A percentile compares a stretch with the other conserved stretches of the same genome.
Conservation (phyloP, 192 early-diverging fungal species). For the Entomortierella lignicola region DNA sequence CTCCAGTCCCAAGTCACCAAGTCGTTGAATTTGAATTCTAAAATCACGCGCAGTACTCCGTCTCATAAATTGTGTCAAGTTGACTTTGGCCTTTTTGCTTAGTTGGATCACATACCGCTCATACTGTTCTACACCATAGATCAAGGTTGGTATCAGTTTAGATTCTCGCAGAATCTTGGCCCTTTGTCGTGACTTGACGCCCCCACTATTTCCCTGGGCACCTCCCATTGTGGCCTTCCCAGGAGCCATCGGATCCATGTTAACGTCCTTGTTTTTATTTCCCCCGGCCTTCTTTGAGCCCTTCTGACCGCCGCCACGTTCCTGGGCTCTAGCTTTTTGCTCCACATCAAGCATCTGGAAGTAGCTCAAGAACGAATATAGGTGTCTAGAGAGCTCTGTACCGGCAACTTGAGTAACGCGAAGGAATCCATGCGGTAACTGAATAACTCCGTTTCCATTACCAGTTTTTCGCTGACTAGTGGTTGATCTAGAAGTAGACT, state of each 20-base stretch:
- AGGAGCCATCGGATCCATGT: background rate
- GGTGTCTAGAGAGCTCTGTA: constrained; percentile 56
- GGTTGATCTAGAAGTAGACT: background rate
- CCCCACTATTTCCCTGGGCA: background rate
- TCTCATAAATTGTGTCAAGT: constrained; percentile 81
- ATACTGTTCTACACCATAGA: constrained; percentile 81
- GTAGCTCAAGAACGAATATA: constrained; percentile 63
- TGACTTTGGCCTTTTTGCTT: constrained; percentile 74
- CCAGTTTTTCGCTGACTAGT: background rate
- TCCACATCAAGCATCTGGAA: constrained; percentile 47
- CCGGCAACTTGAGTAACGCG: constrained; percentile 60
- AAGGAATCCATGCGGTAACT: constrained; percentile 56
- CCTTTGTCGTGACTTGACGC: constrained; percentile 47
- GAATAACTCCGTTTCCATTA: constrained; percentile 8
- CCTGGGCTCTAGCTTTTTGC: constrained; percentile 9
- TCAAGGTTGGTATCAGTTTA: constrained; percentile 75
- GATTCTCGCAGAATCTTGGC: constrained; percentile 76
- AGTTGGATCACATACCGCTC: constrained; percentile 80
- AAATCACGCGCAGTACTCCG: constrained; percentile 86
- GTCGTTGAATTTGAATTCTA: constrained; percentile 66
- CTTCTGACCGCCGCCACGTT: constrained; percentile 36
- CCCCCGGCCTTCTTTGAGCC: constrained; percentile 10
- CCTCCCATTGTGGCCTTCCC: background rate
- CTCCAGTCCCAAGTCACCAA: constrained; percentile 54
- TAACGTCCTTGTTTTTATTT: constrained; percentile 16